Evolutionary conservation across 495 filamentous ascomycete species (phyloP).

Genomic region (Neurospora africana): DNA sequence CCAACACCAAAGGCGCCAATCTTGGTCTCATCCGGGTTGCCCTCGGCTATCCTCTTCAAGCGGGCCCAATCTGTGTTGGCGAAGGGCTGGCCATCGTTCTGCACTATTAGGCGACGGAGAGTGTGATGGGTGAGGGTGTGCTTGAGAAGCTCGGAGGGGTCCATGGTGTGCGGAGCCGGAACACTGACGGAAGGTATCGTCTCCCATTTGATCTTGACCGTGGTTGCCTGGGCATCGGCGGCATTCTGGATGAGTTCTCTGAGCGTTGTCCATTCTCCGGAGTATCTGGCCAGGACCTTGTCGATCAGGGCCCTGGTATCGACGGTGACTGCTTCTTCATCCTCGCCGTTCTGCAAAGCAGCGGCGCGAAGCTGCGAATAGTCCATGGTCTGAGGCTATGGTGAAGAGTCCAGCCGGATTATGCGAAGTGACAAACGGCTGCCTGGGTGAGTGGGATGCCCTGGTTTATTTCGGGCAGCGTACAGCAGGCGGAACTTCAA

Average conservation of each 20-base stretch:
- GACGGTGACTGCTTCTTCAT: conserved; percentile 97
- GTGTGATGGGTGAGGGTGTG: conserved; percentile 78
- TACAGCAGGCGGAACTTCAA: background rate
- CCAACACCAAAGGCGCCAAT: conserved; percentile 98
- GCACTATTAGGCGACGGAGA: conserved; percentile 68
- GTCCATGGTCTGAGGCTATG: conserved; percentile 40
- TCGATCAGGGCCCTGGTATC: conserved; percentile 95
- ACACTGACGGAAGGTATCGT: conserved; percentile 69
- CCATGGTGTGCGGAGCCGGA: conserved; percentile 56
- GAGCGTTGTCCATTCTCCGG: conserved; percentile 78
- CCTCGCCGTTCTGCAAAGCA: conserved; percentile 72
- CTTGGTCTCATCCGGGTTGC: conserved; percentile 97
- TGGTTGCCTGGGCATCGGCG: conserved; percentile 84
- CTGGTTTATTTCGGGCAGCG: background rate
- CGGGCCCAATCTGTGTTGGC: conserved; percentile 82
- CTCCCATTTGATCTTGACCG: conserved; percentile 83
- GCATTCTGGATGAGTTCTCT: conserved; percentile 97
- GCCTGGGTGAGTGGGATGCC: background rate
- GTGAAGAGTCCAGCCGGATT: background rate
- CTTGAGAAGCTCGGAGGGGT: conserved; percentile 61
- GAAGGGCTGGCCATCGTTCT: conserved; percentile 84
- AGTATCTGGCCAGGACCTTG: conserved; percentile 92
- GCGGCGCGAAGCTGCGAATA: conserved; percentile 75
- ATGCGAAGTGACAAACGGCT: background rate
- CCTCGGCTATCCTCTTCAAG: conserved; percentile 92